Conservation (phyloP, 2,329 filamentous ascomycete species). For the Tolypocladium capitatum region DNA sequence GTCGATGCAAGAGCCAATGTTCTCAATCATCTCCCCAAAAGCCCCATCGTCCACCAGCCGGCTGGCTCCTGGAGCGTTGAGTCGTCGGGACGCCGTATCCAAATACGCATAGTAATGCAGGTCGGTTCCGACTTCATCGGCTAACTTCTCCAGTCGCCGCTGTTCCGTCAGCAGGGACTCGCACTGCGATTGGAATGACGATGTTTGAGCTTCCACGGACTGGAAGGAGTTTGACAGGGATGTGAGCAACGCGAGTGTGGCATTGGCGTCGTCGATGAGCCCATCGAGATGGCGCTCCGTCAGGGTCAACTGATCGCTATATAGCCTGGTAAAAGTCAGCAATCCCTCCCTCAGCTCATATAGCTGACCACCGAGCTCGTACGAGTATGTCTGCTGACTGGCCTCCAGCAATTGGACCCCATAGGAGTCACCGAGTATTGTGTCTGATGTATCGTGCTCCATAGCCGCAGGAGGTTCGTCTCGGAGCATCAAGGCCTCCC, state of each 20-base stretch:
- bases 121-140: slow-evolving; percentile 75
- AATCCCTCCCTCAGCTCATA: not conserved
- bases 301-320: slow-evolving; percentile 67
- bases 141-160: slow-evolving; percentile 61
- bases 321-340: slow-evolving; percentile 41
- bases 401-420: slow-evolving; percentile 62
- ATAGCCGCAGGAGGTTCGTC: slow-evolving; percentile 3
- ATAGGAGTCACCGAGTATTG: slow-evolving; percentile 21
- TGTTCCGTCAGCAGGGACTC: slow-evolving; percentile 78
- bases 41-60: slow-evolving; percentile 72
- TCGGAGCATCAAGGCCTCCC: slow-evolving; percentile 34
- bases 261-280: slow-evolving; percentile 64
- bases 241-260: slow-evolving; percentile 62
- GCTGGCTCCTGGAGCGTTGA: slow-evolving; percentile 84
- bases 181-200: slow-evolving; percentile 85
- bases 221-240: slow-evolving; percentile 76
- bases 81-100: slow-evolving; percentile 74
- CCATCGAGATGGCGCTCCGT: slow-evolving; percentile 72
- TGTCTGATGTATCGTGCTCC: slow-evolving; percentile 12
- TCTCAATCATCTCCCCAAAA: slow-evolving; percentile 78
- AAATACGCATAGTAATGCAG: slow-evolving; percentile 92
- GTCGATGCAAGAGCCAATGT: slow-evolving; percentile 77
- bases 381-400: slow-evolving; percentile 78
- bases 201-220: slow-evolving; percentile 77
- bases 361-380: slow-evolving; percentile 19